Conservation (phyloP, 2,329 filamentous ascomycete species). For the Rhynchosporium secalis region DNA sequence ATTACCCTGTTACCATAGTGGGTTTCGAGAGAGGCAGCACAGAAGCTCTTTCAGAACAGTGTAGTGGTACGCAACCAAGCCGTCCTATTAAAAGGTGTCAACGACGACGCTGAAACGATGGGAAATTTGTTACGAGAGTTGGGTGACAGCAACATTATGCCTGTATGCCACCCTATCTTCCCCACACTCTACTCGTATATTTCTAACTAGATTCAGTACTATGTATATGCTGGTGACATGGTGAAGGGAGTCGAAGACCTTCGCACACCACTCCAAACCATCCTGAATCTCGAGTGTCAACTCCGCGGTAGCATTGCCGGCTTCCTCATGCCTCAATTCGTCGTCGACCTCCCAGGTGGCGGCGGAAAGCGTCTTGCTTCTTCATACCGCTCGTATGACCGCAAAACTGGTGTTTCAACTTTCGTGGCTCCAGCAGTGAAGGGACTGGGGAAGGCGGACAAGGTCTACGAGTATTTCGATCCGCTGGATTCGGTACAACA, state of each 20-base stretch:
- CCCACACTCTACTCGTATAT: neutral
- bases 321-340: constrained; percentile 62
- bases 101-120: constrained; percentile 56
- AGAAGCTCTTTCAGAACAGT: constrained; percentile 50
- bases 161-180: constrained; percentile 45
- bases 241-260: constrained; percentile 61
- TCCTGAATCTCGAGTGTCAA: constrained; percentile 56
- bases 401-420: constrained; percentile 52
- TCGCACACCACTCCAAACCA: constrained; percentile 59
- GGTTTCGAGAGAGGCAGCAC: constrained; percentile 54
- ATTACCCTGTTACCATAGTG: constrained; percentile 40
- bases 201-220: constrained; percentile 51
- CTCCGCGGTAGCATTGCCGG: constrained; percentile 62
- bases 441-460: constrained; percentile 46
- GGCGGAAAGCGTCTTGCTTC: constrained; percentile 62
- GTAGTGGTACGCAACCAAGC: constrained; percentile 61
- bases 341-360: constrained; percentile 63
- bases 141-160: constrained; percentile 56
- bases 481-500: constrained; percentile 39
- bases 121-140: constrained; percentile 52
- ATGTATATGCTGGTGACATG: constrained; percentile 67
- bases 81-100: constrained; percentile 59
- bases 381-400: constrained; percentile 55
- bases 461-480: constrained; percentile 59
- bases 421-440: constrained; percentile 57